These are phyloP conservation scores for Salmacisia buchloeana DNA, from an alignment of 1,284 basidiomycete genomes.

Conservation along the genomic window DNA sequence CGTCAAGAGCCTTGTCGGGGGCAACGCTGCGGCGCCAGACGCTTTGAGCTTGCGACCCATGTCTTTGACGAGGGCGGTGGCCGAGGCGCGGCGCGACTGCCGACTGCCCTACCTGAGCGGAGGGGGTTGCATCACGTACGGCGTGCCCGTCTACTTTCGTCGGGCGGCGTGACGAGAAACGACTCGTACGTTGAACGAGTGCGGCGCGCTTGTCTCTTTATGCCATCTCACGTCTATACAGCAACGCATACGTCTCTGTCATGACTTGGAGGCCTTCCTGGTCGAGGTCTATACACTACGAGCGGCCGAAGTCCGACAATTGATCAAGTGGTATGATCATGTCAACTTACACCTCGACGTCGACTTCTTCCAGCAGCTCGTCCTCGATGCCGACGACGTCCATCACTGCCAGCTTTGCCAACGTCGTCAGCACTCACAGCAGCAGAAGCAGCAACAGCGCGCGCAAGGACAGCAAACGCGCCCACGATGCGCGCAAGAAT, in stretches of 20 bases:
- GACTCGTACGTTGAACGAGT: neutral
- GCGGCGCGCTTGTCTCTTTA: neutral
- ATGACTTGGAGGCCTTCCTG: no score
- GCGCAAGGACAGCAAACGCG: slow-evolving; percentile 3
- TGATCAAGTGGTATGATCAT: no score
- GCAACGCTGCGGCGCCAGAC: neutral
- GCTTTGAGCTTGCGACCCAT: slow-evolving; percentile 20
- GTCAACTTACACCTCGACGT: no score
- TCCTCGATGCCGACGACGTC: no score
- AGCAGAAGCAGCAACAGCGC: neutral
- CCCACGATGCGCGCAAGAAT: slow-evolving; percentile 2
- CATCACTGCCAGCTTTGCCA: no score
- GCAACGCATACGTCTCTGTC: no score
- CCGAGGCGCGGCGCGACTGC: slow-evolving; percentile 69
- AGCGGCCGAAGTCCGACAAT: no score
- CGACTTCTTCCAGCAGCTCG: no score
- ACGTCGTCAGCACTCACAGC: no score
- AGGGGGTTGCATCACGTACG: slow-evolving; percentile 87
- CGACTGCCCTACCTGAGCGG: slow-evolving; percentile 92
- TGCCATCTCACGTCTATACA: no score
- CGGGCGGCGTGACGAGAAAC: neutral
- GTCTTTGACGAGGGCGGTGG: slow-evolving; percentile 73
- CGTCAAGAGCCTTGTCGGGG: neutral
- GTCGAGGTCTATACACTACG: no score
- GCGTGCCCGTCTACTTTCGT: slow-evolving; percentile 63